Evolutionary conservation across 2,329 filamentous ascomycete genomes (phyloP).

Genomic region (Teratosphaeria gauchensis): DNA sequence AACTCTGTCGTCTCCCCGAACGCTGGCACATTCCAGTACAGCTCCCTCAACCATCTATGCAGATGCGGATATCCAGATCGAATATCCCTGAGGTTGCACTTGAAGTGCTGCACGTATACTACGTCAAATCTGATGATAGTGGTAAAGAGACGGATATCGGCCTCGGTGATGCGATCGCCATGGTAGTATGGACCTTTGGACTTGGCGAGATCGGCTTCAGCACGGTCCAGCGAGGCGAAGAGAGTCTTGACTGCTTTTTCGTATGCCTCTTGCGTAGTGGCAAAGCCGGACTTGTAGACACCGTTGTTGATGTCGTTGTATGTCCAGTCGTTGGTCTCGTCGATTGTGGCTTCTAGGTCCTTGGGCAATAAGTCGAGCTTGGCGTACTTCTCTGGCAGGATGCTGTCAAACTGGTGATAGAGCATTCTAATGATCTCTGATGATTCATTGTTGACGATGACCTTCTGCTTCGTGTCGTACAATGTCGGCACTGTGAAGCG

Average conservation of each 20-base stretch:
- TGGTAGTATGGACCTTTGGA: constrained; percentile 38
- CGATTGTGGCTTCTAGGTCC: constrained; percentile 35
- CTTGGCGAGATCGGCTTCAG: constrained; percentile 33
- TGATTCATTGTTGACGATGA: constrained; percentile 86
- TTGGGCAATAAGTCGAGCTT: constrained; percentile 37
- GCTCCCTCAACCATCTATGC: constrained; percentile 68
- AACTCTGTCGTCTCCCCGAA: constrained; percentile 82
- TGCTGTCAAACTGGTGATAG: constrained; percentile 63
- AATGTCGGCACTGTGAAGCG: constrained; percentile 83
- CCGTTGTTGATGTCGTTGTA: constrained; percentile 44
- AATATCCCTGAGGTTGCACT: constrained; percentile 78
- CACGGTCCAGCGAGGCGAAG: constrained; percentile 40
- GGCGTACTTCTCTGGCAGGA: constrained; percentile 35
- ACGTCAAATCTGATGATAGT: constrained; percentile 54
- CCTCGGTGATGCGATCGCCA: constrained; percentile 38
- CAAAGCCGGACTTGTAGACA: constrained; percentile 44
- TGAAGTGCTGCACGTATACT: constrained; percentile 52
- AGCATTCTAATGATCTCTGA: constrained; percentile 90
- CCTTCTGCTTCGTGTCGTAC: constrained; percentile 65
- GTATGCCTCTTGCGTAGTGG: constrained; percentile 44
- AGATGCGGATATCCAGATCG: constrained; percentile 71
- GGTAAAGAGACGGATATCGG: constrained; percentile 43
- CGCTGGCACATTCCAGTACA: constrained; percentile 75
- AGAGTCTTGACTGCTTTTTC: constrained; percentile 36
- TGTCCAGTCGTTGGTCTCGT: constrained; percentile 43